These are phyloP conservation scores for Chamaecrista fasciculata DNA, from an alignment of 306 rosid species.

Conservation along the genomic window DNA sequence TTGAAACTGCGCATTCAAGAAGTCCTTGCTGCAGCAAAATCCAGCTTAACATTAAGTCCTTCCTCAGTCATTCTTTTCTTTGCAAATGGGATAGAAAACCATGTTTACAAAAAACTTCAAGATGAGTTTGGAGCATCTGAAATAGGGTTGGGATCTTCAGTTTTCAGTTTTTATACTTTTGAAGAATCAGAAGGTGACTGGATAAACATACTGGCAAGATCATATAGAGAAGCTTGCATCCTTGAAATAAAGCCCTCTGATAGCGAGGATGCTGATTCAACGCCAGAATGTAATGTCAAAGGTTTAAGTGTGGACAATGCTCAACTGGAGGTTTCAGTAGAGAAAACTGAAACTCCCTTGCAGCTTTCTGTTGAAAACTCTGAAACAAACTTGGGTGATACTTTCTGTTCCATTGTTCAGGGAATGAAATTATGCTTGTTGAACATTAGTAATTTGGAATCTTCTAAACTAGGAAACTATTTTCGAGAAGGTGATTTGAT, in stretches of 20 bases:
- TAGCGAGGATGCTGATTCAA: slow-evolving; percentile 24
- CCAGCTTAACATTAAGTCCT: slow-evolving; percentile 67
- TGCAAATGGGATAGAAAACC: slow-evolving; percentile 52
- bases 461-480: slow-evolving; percentile 5
- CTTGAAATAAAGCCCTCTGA: slow-evolving; percentile 54
- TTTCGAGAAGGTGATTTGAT: slow-evolving; percentile 45
- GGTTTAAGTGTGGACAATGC: slow-evolving; percentile 29
- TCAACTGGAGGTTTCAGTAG: slow-evolving; percentile 27
- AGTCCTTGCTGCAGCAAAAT: slow-evolving; percentile 52
- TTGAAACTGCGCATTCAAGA: slow-evolving; percentile 60
- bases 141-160: slow-evolving; percentile 46
- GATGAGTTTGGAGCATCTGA: slow-evolving; percentile 63
- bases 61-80: slow-evolving; percentile 76
- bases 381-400: slow-evolving; percentile 33
- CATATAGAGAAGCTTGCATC: slow-evolving; percentile 52
- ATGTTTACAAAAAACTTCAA: slow-evolving; percentile 40
- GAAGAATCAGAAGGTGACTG: slow-evolving; percentile 67
- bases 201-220: slow-evolving; percentile 54
- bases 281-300: slow-evolving; percentile 23
- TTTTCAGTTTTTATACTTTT: slow-evolving; percentile 40
- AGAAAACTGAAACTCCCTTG: slow-evolving; percentile 24
- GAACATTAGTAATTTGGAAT: slow-evolving; percentile 23
- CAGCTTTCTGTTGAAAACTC: slow-evolving; percentile 22
- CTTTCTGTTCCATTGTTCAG: slow-evolving; percentile 44
- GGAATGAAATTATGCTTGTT: slow-evolving; percentile 41